These are phyloP conservation scores for Trebouxia sp. DNA, from an alignment of 139 green algal species.

Conservation along the genomic window DNA sequence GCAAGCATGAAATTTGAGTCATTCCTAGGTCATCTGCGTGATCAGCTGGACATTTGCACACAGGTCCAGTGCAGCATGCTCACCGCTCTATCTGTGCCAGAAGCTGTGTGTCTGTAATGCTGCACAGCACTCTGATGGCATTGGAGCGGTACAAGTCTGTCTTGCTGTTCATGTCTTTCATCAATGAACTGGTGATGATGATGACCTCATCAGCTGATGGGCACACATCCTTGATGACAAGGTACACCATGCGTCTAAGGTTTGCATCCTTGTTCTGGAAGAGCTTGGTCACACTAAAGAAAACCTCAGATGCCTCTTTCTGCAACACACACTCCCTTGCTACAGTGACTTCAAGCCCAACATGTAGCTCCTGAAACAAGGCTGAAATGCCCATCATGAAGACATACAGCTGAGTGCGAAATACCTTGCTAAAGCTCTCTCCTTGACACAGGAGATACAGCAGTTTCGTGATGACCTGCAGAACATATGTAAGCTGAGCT, in stretches of 20 bases:
- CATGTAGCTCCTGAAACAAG: background rate
- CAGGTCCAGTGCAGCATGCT: no score
- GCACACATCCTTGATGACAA: conserved; percentile 99
- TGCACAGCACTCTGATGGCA: conserved; percentile 96
- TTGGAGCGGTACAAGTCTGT: conserved; percentile 96
- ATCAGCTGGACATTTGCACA: no score
- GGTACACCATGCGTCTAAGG: conserved; percentile 97
- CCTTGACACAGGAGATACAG: conserved; percentile 98
- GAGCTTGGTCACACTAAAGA: conserved; percentile 98
- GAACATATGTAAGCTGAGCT: background rate
- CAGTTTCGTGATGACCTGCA: conserved; percentile 99
- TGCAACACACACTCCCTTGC: no score
- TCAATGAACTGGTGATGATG: conserved; percentile 97
- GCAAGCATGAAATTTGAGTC: no score
- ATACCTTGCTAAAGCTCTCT: conserved; percentile 97
- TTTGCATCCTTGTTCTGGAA: conserved; percentile 97
- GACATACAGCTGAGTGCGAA: background rate
- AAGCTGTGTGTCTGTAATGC: conserved; percentile 91
- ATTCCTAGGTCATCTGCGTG: no score
- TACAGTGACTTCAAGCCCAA: background rate
- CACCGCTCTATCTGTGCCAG: conserved; percentile 90
- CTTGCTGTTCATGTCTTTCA: conserved; percentile 99
- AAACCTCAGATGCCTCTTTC: conserved; percentile 97
- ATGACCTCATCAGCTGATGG: conserved; percentile 91
- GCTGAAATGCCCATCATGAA: background rate